phyloP scores from a whole-genome alignment of 2,329 filamentous ascomycete genomes.

The Microcera coccophila region DNA sequence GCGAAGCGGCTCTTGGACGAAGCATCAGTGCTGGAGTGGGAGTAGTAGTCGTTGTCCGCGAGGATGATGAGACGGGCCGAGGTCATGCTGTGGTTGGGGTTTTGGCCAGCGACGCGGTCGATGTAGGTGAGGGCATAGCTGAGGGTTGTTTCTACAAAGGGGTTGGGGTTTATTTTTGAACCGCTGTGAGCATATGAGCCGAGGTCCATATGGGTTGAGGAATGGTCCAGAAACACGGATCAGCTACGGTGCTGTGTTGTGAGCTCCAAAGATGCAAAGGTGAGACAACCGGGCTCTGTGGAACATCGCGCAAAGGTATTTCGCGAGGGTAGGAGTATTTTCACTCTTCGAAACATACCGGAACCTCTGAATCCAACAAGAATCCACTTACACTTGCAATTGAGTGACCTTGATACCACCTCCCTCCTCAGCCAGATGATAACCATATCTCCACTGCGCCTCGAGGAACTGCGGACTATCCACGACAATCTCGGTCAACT shows the following conservation, averaged over 20 bases:
- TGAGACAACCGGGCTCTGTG: too few species aligned
- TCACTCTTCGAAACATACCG: not conserved
- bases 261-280: too few species aligned
- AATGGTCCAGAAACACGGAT: too few species aligned
- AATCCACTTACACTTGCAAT: constrained; percentile 64
- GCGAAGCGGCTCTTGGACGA: constrained; percentile 57
- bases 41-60: constrained; percentile 97
- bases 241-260: too few species aligned
- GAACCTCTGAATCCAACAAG: not conserved
- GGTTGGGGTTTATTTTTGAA: constrained; percentile 54
- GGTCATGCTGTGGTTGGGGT: constrained; percentile 50
- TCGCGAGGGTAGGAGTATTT: too few species aligned
- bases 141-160: constrained; percentile 89
- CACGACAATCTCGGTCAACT: constrained; percentile 72
- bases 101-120: constrained; percentile 39
- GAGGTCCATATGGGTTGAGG: too few species aligned
- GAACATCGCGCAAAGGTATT: too few species aligned
- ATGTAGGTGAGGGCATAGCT: constrained; percentile 85
- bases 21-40: constrained; percentile 43
- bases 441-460: constrained; percentile 84
- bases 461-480: constrained; percentile 86
- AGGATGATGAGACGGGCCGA: constrained; percentile 79
- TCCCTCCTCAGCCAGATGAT: constrained; percentile 63
- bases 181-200: too few species aligned
- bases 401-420: constrained; percentile 82